These are phyloP conservation scores for Phytopythium sindhum DNA, from an alignment of 352 stramenopile genomes.

Conservation along the genomic window DNA sequence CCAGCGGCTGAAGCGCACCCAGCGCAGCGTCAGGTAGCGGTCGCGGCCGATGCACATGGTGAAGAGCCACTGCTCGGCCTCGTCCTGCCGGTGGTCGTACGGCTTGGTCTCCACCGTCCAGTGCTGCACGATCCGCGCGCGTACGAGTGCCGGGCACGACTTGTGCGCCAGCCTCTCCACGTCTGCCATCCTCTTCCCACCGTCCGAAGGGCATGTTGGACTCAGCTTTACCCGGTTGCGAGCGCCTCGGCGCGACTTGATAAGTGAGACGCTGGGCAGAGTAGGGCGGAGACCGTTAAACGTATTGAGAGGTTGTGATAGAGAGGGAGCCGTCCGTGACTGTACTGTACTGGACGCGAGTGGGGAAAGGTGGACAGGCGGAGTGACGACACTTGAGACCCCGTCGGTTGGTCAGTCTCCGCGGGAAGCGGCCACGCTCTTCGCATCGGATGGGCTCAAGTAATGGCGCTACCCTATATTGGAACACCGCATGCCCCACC, in stretches of 20 bases:
- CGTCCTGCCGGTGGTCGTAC: constrained; percentile 39
- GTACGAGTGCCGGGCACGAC: background rate
- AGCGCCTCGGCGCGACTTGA: background rate
- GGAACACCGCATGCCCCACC: too few species aligned
- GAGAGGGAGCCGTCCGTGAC: too few species aligned
- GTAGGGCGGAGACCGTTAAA: background rate
- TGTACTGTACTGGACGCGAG: too few species aligned
- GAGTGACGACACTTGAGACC: constrained; percentile 4
- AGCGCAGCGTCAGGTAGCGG: constrained; percentile 34
- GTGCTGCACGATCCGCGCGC: constrained; percentile 15
- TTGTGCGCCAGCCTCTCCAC: constrained; percentile 4
- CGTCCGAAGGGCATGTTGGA: too few species aligned
- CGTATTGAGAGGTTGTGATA: background rate
- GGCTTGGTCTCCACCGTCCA: constrained; percentile 47
- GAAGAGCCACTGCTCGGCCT: constrained; percentile 47
- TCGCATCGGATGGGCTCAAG: too few species aligned
- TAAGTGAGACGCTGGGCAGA: background rate
- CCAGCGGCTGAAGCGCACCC: constrained; percentile 46
- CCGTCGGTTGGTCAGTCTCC: background rate
- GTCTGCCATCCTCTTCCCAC: background rate
- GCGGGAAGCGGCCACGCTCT: too few species aligned
- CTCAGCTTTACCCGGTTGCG: background rate
- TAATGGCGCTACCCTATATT: too few species aligned
- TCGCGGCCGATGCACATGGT: constrained; percentile 44
- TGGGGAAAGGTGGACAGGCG: background rate